These are phyloP conservation scores for Diaporthe caulivora DNA, from an alignment of 2,329 filamentous ascomycete genomes.

Conservation along the genomic window DNA sequence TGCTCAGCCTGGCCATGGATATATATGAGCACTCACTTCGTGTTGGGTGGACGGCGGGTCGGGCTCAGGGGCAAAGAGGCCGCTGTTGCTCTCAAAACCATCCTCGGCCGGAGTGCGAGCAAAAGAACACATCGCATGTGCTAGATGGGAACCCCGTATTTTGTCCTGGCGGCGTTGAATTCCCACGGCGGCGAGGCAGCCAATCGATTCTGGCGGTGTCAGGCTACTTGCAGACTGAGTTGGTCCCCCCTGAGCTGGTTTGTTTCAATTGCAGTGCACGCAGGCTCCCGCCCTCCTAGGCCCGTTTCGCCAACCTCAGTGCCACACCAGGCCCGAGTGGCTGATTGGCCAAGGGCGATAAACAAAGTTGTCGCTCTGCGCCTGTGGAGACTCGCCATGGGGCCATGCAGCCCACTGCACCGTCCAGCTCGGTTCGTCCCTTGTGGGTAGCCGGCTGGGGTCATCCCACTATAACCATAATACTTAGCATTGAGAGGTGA, in stretches of 20 bases:
- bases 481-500: neutral
- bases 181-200: slow-evolving; percentile 4
- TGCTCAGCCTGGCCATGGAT: slow-evolving; percentile 11
- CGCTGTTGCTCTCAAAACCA: neutral
- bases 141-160: neutral
- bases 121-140: neutral
- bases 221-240: neutral
- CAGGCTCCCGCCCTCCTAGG: neutral
- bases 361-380: neutral
- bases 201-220: slow-evolving; percentile 8
- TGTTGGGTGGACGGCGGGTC: neutral
- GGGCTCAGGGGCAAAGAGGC: neutral
- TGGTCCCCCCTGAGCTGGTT: slow-evolving; percentile 1
- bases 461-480: neutral
- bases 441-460: neutral
- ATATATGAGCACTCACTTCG: neutral
- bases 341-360: neutral
- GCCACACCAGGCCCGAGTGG: too few species aligned
- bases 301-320: neutral
- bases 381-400: neutral
- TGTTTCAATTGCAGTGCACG: neutral
- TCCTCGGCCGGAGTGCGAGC: slow-evolving; percentile 7
- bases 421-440: slow-evolving; percentile 16
- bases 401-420: neutral
- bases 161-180: neutral